Base-by-base conservation (phyloP, 2,329 filamentous ascomycete species). In the Aureobasidium melanogenum region DNA sequence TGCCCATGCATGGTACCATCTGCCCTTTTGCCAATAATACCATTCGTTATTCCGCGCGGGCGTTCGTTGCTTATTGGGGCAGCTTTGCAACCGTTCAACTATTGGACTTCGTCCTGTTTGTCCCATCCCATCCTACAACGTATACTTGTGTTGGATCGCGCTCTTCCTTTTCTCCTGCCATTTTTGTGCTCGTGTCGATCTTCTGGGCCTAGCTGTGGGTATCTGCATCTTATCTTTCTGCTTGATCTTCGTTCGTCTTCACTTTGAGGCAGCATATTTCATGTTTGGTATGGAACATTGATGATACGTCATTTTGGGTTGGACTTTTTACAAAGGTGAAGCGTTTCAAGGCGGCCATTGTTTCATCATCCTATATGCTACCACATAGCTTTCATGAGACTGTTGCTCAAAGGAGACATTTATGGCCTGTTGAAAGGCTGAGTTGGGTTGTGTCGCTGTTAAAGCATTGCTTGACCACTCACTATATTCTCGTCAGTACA, bases 1-100 rank as follows among this genome's bases (percentile, higher is more conserved):
- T 34, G 38, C 38, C 39, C 52, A 22, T 22, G 28, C 43, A 56
- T 41, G 34, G 50, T 19, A 54, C 22, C 50, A 41, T 54, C 30
- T 28, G 32, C 30, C n/a, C n/a, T 36, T 36, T 39, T 43, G 38
- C 52, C 52, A 56, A 56, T 56, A 56, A 44, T 44, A 43, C 52
- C 39, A 56, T 56, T 56, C 19, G 22, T 54, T 41, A 28, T 30
- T 41, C 50, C 24, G 36, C 32, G 52, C 38, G 44, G 24, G 44
- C n/a, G n/a, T n/a, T 47, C 15, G 38, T 56, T 56, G 52, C 52
- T 56, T 56, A 56, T 56, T 56, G 52, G 26, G 26, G 26, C 24
- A 15, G 17, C 39, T 44, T 24, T 9, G 14, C 14, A 54, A 56
- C 52, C 38, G 38, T 56, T 56, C 52, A 56, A 56, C 52, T 56